Percentiles rank a stretch among this genome's conserved stretches.
Conservation (phyloP, 139 green algal genomes). For the Deuterostichococcus epilithicus region DNA sequence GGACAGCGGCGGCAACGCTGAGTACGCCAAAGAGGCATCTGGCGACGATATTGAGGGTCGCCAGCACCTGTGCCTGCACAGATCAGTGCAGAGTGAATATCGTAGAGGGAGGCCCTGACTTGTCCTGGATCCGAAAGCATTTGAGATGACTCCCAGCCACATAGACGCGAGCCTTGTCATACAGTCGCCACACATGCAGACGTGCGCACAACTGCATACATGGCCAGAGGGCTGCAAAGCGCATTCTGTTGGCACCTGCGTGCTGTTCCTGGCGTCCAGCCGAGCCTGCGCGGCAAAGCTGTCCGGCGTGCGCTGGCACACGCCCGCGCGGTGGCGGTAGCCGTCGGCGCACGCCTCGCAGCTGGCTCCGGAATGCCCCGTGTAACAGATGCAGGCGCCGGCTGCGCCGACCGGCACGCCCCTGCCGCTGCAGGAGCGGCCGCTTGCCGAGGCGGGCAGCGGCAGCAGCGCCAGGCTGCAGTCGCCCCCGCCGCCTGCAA, state of each 20-base stretch:
- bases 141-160: no score
- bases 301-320: slow-evolving; percentile 22
- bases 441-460: slow-evolving; percentile 1
- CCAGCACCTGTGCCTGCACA: no score
- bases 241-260: no score
- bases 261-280: neutral
- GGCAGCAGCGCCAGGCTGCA: slow-evolving; percentile 8
- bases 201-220: no score
- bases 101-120: no score
- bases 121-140: no score
- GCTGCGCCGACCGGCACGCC: slow-evolving; percentile 17
- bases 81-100: no score
- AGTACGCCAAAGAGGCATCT: no score
- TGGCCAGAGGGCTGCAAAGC: neutral
- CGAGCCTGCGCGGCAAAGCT: slow-evolving; percentile 12
- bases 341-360: slow-evolving; percentile 35
- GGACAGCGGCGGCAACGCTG: no score
- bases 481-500: slow-evolving; percentile 13
- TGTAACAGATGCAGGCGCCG: slow-evolving; percentile 39
- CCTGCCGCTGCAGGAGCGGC: slow-evolving; percentile 3
- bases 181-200: no score
- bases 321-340: slow-evolving; percentile 6
- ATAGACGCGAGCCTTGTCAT: no score
- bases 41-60: no score
- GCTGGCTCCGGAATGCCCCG: slow-evolving; percentile 22